These are phyloP conservation scores for Pleurotus ostreatus DNA, from an alignment of 768 basidiomycete genomes.

Conservation along the genomic window DNA sequence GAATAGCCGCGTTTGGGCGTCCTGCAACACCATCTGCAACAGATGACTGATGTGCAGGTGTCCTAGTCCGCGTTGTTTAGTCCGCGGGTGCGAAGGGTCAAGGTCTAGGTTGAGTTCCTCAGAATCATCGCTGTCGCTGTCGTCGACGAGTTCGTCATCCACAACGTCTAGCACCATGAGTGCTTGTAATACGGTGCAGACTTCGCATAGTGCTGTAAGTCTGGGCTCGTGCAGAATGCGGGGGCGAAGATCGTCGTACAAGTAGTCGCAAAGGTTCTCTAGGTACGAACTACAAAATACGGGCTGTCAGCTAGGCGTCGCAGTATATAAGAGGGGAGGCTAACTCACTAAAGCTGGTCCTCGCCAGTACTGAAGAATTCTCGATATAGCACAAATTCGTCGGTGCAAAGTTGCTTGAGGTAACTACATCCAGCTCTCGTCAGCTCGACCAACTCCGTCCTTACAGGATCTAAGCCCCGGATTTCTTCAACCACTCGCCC, in stretches of 20 bases:
- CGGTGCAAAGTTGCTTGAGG: slow-evolving; percentile 84
- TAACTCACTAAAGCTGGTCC: slow-evolving; percentile 45
- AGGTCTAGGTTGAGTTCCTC: slow-evolving; percentile 38
- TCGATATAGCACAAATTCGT: slow-evolving; percentile 84
- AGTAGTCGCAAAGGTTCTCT: slow-evolving; percentile 87
- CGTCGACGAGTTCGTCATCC: slow-evolving; percentile 19
- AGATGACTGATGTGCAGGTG: slow-evolving; percentile 77
- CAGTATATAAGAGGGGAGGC: background rate
- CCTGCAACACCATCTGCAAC: slow-evolving; percentile 87
- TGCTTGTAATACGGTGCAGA: slow-evolving; percentile 94
- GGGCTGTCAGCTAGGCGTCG: slow-evolving; percentile 1
- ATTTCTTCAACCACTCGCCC: slow-evolving; percentile 80
- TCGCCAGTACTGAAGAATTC: slow-evolving; percentile 88
- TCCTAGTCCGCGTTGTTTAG: slow-evolving; percentile 38
- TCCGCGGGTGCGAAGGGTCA: slow-evolving; percentile 20
- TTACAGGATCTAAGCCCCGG: slow-evolving; percentile 69
- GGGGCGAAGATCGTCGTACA: slow-evolving; percentile 94
- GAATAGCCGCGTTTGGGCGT: slow-evolving; percentile 92
- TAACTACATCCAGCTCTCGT: slow-evolving; percentile 91
- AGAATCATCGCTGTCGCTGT: slow-evolving; percentile 20
- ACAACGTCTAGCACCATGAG: slow-evolving; percentile 90
- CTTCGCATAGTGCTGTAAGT: slow-evolving; percentile 84
- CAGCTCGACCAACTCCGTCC: slow-evolving; percentile 84
- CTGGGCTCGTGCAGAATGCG: slow-evolving; percentile 92
- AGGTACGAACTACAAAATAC: slow-evolving; percentile 67